phyloP scores from a whole-genome alignment of 2,329 filamentous ascomycete genomes.

The Diaporthe amygdali region DNA sequence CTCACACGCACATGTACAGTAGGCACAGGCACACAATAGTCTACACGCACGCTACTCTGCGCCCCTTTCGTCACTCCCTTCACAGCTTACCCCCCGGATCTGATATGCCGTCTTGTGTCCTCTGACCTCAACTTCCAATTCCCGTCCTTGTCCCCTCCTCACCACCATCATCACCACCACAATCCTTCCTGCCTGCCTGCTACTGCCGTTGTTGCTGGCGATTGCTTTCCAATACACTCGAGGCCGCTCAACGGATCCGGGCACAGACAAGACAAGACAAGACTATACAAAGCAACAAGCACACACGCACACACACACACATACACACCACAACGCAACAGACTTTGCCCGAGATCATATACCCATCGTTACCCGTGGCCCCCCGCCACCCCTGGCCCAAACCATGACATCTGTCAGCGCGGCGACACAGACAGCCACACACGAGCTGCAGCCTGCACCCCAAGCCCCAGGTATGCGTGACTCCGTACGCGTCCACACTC shows the following conservation, averaged over 20 bases:
- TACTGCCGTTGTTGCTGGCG: neutral
- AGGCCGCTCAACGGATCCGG: neutral
- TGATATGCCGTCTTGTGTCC: neutral
- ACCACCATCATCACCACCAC: neutral
- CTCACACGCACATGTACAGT: neutral
- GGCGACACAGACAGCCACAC: conserved; percentile 24
- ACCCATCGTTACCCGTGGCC: neutral
- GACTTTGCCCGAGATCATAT: too few species aligned
- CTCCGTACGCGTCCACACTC: neutral
- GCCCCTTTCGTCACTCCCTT: conserved; percentile 8
- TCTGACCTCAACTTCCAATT: neutral
- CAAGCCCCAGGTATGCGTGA: conserved; percentile 23
- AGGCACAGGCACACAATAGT: too few species aligned
- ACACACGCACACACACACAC: too few species aligned
- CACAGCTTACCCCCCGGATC: too few species aligned
- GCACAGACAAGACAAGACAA: neutral
- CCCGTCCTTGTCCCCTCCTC: neutral
- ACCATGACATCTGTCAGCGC: conserved; percentile 23
- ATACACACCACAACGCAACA: neutral
- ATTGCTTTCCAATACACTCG: neutral
- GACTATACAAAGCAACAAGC: too few species aligned
- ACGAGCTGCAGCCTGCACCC: conserved; percentile 15
- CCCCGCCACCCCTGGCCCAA: neutral
- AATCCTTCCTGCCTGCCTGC: neutral
- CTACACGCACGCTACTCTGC: too few species aligned